Percentiles rank a stretch among this genome's conserved stretches.
Conservation (phyloP, 257 asterid species). For the Jaltomata sinuosa region DNA sequence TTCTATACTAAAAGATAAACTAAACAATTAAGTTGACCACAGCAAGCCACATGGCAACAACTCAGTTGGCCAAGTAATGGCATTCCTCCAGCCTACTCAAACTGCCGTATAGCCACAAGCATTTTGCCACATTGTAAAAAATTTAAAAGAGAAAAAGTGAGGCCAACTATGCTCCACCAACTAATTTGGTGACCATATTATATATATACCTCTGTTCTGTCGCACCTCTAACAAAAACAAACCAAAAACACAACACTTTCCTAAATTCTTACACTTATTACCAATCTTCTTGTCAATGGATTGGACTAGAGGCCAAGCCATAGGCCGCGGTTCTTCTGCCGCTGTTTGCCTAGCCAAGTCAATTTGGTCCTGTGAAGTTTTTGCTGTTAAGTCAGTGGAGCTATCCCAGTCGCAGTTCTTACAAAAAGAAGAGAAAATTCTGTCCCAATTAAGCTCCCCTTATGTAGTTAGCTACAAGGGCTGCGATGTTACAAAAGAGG, state of each 20-base stretch:
- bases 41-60: slow-evolving; percentile 21
- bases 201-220: neutral
- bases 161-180: slow-evolving; percentile 34
- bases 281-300: slow-evolving; percentile 25
- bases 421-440: slow-evolving; percentile 38
- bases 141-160: neutral
- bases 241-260: neutral
- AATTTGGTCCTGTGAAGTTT: slow-evolving; percentile 8
- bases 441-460: slow-evolving; percentile 29
- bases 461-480: slow-evolving; percentile 45
- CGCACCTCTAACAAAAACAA: slow-evolving; percentile 12
- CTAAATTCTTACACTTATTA: neutral
- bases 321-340: slow-evolving; percentile 75
- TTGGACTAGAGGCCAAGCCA: slow-evolving; percentile 61
- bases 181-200: slow-evolving; percentile 33
- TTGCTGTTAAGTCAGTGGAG: slow-evolving; percentile 70
- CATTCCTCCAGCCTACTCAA: slow-evolving; percentile 16
- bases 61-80: slow-evolving; percentile 22
- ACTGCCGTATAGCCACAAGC: slow-evolving; percentile 13
- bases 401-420: slow-evolving; percentile 27
- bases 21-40: neutral
- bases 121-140: slow-evolving; percentile 46
- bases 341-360: slow-evolving; percentile 43
- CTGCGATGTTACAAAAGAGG: slow-evolving; percentile 31
- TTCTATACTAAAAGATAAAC: neutral